phyloP scores from a whole-genome alignment of 2,329 filamentous ascomycete genomes.

The Lasiodiplodia gonubiensis region DNA sequence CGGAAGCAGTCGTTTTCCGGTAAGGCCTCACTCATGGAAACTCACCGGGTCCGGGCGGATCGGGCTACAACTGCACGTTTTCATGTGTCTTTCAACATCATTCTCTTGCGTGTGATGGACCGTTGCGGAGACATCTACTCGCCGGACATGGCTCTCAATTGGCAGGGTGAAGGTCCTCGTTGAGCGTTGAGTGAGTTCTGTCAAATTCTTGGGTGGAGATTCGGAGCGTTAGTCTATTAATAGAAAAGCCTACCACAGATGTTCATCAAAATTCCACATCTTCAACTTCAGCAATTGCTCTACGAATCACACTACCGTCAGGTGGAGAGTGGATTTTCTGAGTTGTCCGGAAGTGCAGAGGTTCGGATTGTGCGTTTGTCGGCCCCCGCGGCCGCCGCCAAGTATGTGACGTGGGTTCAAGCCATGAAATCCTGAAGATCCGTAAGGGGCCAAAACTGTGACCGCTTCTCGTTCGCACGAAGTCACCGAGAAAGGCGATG shows the following conservation, averaged over 20 bases:
- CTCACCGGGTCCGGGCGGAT: not conserved
- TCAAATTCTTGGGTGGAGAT: not conserved
- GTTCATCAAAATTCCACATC: not conserved
- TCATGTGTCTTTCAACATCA: too few relatives aligned
- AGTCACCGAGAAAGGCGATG: not conserved
- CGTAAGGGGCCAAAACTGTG: not conserved
- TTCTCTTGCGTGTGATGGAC: not conserved
- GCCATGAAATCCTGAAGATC: not conserved
- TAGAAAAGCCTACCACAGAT: not conserved
- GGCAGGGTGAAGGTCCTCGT: not conserved
- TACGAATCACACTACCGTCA: too few relatives aligned
- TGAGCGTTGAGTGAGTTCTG: not conserved
- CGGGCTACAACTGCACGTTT: not conserved
- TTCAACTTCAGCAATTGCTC: too few relatives aligned
- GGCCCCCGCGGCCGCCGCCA: not conserved
- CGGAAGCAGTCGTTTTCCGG: not conserved
- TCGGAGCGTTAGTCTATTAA: not conserved
- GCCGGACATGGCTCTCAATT: too few relatives aligned
- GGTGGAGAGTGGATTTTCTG: too few relatives aligned
- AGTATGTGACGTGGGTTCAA: constrained; percentile 1
- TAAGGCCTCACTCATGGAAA: not conserved
- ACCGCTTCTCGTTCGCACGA: not conserved
- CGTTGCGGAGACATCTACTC: too few relatives aligned
- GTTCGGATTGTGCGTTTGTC: too few relatives aligned
- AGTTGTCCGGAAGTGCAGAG: too few relatives aligned